Base-by-base conservation (phyloP, 148 eudicot genomes). In the Amaranthus cruentus region DNA sequence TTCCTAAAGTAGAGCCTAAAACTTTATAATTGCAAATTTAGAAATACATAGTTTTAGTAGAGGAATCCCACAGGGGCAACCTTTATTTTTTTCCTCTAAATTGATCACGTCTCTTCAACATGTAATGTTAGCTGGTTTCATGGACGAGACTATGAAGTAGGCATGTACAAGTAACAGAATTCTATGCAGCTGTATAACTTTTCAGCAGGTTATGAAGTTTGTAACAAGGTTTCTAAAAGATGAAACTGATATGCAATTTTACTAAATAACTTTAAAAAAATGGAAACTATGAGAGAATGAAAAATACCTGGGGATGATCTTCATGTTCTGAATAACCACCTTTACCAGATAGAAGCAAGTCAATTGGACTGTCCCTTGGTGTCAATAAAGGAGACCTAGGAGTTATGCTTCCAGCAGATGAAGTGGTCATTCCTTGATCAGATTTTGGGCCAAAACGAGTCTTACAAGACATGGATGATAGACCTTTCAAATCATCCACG, bases 341-440 rank as follows among this genome's bases (percentile, higher is more conserved):
- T 83, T 96, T 96, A 56, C 92, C 85, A 55, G 96, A 83, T 77
- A 96, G 76, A 66, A 96, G 87, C 86, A 90, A 80, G 81, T 96
- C 99, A 73, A 92, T 87, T 75, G 81, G 96, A 82, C 88, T 90
- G 76, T 88, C 84, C 79, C 86, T 81, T 48, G 99, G 99, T 57
- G 99, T 96, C 84, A 87, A 57, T 66, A 91, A 72, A 28, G 99
- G 99, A 46, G 99, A 96, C 83, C 96, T 86, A 61, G 99, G 99
- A 77, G 99, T 96, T 89, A 96, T 84, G 84, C 97, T 96, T 70
- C 95, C 99, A 64, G 93, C 97, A 72, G 99, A 96, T 58, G 99
- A 96, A 68, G 96, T 90, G 43, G 98, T 89, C 97, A 96, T 90
- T 69, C 99, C 99, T 83, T 96, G 99, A 80, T 96, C 99, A 75